Evolutionary conservation across 2,329 filamentous ascomycete species (phyloP), one percentile per base, ranked within the genome.

Genomic region (Monilinia fructigena): DNA sequence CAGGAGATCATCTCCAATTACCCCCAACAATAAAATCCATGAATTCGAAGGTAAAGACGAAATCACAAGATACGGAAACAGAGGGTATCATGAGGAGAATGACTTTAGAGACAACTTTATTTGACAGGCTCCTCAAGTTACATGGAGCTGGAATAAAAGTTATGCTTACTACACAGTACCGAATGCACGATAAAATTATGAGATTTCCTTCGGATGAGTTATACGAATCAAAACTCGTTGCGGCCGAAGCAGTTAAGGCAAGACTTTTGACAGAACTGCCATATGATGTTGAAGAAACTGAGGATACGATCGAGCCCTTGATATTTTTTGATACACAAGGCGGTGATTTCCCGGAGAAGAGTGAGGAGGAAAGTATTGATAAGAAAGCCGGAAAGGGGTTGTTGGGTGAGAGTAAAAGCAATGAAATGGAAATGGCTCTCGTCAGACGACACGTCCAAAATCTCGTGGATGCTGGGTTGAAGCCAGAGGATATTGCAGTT

Each of bases 101-200:
- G 73, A 88, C 85, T 1, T 83, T 99, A 7, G 93, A 97, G 75
- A 91, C 84, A n/a, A 98, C 95, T 0, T 82, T 99, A 40, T 99
- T 99, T 77, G 94, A 98, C 77, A 86, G 95, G 38, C 82, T 99
- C 53, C 82, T 99, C 55, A 83, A 84, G 6, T 81, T 97, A 20
- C 91, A 99, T 75, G 95, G 95, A 0, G 79, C 87, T 1, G 82
- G 82, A 5, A 93, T 99, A 79, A 98, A 98, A 80, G 84, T 91
- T 62, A 97, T 98, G 91, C 85, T 99, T 31, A 98, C 92, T 4
- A 96, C 90, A 5, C 95, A 99, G 79, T 99, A 99, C 77, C 92
- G 95, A 48, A 99, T 99, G 95, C 93, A 99, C 76, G 90, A 96
- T 75, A 87, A 83, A 64, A 98, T 99, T 73, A 98, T 98, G 93